Base-by-base conservation (phyloP, 2,329 filamentous ascomycete species). In the Corniculantispora saksenae region DNA sequence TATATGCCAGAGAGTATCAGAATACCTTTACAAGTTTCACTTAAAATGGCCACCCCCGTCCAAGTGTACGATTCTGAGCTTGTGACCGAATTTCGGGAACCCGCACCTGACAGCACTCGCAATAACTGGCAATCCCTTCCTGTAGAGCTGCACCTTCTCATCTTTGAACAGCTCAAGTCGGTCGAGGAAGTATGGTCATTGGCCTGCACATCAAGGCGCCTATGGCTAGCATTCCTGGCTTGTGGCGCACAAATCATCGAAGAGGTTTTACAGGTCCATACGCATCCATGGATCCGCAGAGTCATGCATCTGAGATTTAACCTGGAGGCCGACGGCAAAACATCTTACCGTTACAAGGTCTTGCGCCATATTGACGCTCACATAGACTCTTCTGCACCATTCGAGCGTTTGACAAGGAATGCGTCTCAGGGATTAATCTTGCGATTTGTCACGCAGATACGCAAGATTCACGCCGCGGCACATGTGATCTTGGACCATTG, bases 121-220 rank as follows among this genome's bases (percentile, higher is more conserved):
- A 6, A 32, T 32, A 32, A 6, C 10, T 51, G 40, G 23, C 23
- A 5, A 15, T 1, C n/a, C 21, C 7, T 61, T 12, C 58, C 58
- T 3, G 7, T 29, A 6, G 58, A 61, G 45, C 23, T 51, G 12
- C 3, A 40, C n/a, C 25, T 61, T 7, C 19, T 6, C 45, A 40
- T 61, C 10, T 51, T 61, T 12, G 21, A 27, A 13, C 9, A n/a
- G 21, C 58, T 61, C 9, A 38, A 29, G 4, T 21, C 45, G 4
- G n/a, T 51, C n/a, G 58, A 61, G 15, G n/a, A 38, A 13, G 12
- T 61, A 10, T 61, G 58, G 58, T 23, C 45, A 9, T 9, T 61
- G 13, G 47, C 27, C 7, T 51, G 45, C 27, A 40, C 27, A 13
- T 61, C 27, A 4, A 19, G 17, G 10, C 29, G 5, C 13, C 15